These are phyloP conservation scores for Apostasia ramifera DNA, from an alignment of 106 monocot species.

Conservation along the genomic window DNA sequence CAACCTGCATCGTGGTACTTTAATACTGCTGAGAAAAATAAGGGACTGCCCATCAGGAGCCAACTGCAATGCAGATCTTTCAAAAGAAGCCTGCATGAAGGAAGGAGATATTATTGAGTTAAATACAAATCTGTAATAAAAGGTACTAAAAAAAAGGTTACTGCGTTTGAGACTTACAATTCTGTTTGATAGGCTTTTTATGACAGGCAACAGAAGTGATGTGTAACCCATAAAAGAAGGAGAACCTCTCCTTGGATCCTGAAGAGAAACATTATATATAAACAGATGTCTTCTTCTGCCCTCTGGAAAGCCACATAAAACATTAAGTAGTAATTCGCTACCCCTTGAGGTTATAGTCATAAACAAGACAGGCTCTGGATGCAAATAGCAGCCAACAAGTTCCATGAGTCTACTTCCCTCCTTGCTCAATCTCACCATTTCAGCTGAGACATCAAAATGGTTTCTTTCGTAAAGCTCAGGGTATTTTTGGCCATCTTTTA, in stretches of 20 bases:
- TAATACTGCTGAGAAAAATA: constrained; percentile 55
- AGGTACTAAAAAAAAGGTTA: background rate
- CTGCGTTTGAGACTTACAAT: constrained; percentile 33
- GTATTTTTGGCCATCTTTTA: background rate
- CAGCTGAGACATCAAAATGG: constrained; percentile 13
- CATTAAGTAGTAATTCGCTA: constrained; percentile 40
- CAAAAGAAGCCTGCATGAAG: constrained; percentile 43
- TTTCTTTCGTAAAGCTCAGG: constrained; percentile 4
- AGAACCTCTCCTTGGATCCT: constrained; percentile 14
- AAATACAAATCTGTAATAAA: background rate
- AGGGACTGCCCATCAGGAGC: constrained; percentile 50
- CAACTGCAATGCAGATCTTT: constrained; percentile 60
- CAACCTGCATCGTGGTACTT: constrained; percentile 87
- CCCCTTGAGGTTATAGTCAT: constrained; percentile 37
- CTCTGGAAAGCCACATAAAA: constrained; percentile 55
- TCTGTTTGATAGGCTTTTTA: constrained; percentile 8
- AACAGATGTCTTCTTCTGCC: constrained; percentile 37
- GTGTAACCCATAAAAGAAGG: constrained; percentile 83
- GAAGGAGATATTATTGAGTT: background rate
- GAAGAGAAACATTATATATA: constrained; percentile 41
- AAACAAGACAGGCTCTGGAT: constrained; percentile 62
- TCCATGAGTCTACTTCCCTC: constrained; percentile 27
- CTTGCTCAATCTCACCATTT: constrained; percentile 11
- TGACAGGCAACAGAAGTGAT: constrained; percentile 34
- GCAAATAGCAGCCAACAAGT: constrained; percentile 54